Evolutionary conservation across 495 filamentous ascomycete genomes (phyloP), one percentile per base, ranked within the genome.

Genomic region (Lepraria neglecta): DNA sequence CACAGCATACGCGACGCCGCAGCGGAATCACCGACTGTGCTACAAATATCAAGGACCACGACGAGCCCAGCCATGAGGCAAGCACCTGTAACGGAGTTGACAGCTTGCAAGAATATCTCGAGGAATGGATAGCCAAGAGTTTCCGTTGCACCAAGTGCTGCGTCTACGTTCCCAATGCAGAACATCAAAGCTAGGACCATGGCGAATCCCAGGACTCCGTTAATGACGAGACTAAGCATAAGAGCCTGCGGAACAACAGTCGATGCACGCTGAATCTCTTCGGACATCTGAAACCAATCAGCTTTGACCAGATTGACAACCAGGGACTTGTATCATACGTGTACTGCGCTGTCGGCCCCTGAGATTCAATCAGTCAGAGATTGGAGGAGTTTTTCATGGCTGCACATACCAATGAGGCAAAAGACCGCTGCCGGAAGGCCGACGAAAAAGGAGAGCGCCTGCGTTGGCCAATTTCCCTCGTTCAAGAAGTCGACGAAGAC

Each of bases 1-100:
- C 80, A 84, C 38, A 77, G 70, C 67, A 80, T 77, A 3, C 82
- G 75, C 14, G 81, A 82, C 3, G 77, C 67, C 1, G 80, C 73
- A 14, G 81, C 79, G 9, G 78, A 64, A 55, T 75, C 71, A 11
- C 74, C 73, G 7, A 80, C 72, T 55, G 69, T 71, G 3, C 75
- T 74, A 19, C 71, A 76, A 17, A 77, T 64, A 3, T 69, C 70
- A 48, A 80, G 67, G 3, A 72, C 66, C 2, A 77, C 72, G 0
- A 82, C 57, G 28, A 67, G 43, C 4, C 53, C 33, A 3, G 54
- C 60, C 67, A 76, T 71, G 19, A 65, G 62, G 2, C 70, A 68
- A 0, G 70, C 71, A 3, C 68, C 75, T 9, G 67, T 61, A 0
- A 57, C 62, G 27, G 72, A 75, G 17, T 64, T 62, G 0, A 68